Percentiles rank a stretch among this genome's conserved stretches.
phyloP scores from a whole-genome alignment of 176 grass and related monocot species.

The Carex parvula region DNA sequence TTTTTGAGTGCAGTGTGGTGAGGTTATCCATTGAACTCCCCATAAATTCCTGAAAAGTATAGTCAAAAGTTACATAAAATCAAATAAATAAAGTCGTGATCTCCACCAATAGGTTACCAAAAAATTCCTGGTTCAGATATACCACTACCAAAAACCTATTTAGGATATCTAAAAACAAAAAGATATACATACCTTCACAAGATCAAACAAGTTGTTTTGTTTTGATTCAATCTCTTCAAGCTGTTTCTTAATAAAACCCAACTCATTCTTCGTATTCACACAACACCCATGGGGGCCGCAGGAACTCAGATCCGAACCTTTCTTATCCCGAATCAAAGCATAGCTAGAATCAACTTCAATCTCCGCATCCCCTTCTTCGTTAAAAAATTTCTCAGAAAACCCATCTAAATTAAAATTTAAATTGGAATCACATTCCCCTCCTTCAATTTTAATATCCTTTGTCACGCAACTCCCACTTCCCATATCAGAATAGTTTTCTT shows the following conservation, averaged over 20 bases:
- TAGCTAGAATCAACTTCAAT: conserved; percentile 35
- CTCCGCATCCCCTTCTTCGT: conserved; percentile 24
- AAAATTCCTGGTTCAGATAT: background rate
- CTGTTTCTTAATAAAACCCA: conserved; percentile 68
- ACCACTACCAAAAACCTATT: conserved; percentile 5
- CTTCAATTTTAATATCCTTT: conserved; percentile 54
- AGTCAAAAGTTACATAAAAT: conserved; percentile 16
- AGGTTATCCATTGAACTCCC: conserved; percentile 63
- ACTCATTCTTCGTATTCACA: conserved; percentile 59
- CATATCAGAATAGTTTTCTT: conserved; percentile 68
- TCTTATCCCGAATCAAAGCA: conserved; percentile 54
- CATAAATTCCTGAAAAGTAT: conserved; percentile 66
- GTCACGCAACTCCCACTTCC: conserved; percentile 73
- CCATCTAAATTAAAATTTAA: conserved; percentile 20
- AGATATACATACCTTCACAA: conserved; percentile 59
- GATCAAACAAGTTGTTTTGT: conserved; percentile 60
- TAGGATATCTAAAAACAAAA: conserved; percentile 11
- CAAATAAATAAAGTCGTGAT: background rate
- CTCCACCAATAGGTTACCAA: background rate
- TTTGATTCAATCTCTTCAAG: conserved; percentile 85
- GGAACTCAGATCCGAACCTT: conserved; percentile 55
- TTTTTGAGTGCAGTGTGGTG: conserved; percentile 65
- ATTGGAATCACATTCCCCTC: conserved; percentile 45
- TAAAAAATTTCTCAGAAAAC: conserved; percentile 8
- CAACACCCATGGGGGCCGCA: conserved; percentile 64